Base-by-base conservation (phyloP, 2,329 filamentous ascomycete species). In the Diaporthe sp. region DNA sequence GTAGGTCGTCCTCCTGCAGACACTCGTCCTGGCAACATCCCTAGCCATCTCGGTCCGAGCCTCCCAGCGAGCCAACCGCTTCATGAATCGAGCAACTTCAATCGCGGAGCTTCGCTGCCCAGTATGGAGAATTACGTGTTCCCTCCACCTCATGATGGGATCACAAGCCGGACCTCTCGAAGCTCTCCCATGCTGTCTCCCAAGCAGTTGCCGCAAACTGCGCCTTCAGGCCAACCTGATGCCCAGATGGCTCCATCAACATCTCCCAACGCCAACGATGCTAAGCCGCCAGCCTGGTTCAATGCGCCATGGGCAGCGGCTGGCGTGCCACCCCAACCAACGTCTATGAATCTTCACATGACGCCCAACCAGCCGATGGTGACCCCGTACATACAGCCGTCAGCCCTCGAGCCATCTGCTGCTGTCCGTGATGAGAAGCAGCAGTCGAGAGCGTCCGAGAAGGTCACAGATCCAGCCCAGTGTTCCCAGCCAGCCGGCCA, bases 41-140 rank as follows among this genome's bases (percentile, higher is more conserved):
- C 37, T 57, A 13, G 39, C 22, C 57, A 44, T 31, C 25, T 49
- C 25, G 70, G 13, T 42, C 44, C 46, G n/a, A 59, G 17, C 25
- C 57, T 44, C 13, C 17, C 22, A 7, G 12, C 61, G 9, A 51
- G 49, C 25, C 46, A 59, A 17, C 62, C 69, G 28, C 75, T 73
- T 25, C 46, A 57, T 12, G 31, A 44, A 9, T 37, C 55, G 5
- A 51, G 57, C 55, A 59, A 31, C 44, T 12, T 71, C 13, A 53
- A 68, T 9, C 65, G 73, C 9, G 70, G 70, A 19, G 68, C 28
- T 8, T 77, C 73, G 4, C 61, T 76, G 5, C 76, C 73, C 19
- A 62, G 58, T n/a, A 74, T 77, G 72, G 77, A 75, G 58, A 74
- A 74, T 53, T 78, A 77, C 39, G 75, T 74, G 19, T 78, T 78